These are phyloP conservation scores for Botryobasidium botryosum DNA, from an alignment of 768 basidiomycete species.

Conservation along the genomic window DNA sequence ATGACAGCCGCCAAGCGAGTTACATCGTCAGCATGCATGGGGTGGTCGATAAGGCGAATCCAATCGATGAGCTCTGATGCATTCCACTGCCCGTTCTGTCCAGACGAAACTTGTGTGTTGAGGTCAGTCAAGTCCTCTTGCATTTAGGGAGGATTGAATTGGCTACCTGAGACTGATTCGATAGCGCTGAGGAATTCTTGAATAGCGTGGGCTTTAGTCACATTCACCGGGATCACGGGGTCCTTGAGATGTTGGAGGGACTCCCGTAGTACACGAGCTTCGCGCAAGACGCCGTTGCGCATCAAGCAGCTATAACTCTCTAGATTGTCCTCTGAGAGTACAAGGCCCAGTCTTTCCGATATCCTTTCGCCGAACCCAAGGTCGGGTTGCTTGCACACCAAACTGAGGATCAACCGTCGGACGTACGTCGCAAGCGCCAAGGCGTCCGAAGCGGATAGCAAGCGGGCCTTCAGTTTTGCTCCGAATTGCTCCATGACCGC, in stretches of 20 bases:
- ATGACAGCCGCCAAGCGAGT: conserved; percentile 26
- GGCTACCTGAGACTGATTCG: too few species aligned
- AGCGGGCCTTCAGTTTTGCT: conserved; percentile 42
- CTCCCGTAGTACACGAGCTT: conserved; percentile 28
- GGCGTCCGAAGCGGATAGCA: conserved; percentile 40
- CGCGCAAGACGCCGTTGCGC: conserved; percentile 27
- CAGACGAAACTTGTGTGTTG: too few species aligned
- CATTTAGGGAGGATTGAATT: too few species aligned
- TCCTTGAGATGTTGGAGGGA: conserved; percentile 22
- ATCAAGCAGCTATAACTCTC: too few species aligned
- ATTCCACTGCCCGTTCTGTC: neutral
- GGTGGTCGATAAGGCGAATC: conserved; percentile 32
- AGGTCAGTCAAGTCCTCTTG: too few species aligned
- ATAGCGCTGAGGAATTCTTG: conserved; percentile 26
- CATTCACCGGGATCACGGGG: conserved; percentile 14
- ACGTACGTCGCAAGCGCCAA: conserved; percentile 46
- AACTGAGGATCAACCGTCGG: conserved; percentile 40
- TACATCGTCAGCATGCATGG: conserved; percentile 24
- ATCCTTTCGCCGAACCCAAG: conserved; percentile 21
- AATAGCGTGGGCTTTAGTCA: too few species aligned
- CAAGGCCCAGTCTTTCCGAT: neutral
- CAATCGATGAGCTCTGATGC: conserved; percentile 39
- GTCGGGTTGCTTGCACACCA: conserved; percentile 38
- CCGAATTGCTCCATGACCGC: conserved; percentile 62
- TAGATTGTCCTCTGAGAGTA: too few species aligned